phyloP scores from a whole-genome alignment of 495 filamentous ascomycete genomes.

The Apiosordaria backusii region DNA sequence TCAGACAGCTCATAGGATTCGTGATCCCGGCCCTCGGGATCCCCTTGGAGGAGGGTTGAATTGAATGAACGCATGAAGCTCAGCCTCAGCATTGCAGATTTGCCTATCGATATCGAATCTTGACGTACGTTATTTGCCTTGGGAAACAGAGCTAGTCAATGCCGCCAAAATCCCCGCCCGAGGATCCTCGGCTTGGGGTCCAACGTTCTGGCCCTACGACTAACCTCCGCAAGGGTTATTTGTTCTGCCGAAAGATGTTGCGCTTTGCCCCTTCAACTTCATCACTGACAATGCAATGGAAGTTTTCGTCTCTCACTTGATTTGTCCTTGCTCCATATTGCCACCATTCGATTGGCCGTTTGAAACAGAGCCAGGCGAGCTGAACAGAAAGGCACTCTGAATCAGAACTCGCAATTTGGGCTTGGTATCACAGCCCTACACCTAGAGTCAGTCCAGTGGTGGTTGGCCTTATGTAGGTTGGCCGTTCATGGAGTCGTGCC shows the following conservation, averaged over 20 bases:
- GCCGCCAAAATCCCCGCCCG: background rate
- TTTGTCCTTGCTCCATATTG: background rate
- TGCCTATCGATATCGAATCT: background rate
- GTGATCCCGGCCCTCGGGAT: background rate
- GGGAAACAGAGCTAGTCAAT: background rate
- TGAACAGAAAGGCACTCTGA: background rate
- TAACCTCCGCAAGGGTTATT: background rate
- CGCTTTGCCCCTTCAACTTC: background rate
- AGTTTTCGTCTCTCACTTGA: too few relatives aligned
- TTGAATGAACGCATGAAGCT: background rate
- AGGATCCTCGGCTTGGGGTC: background rate
- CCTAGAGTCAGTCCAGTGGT: too few relatives aligned
- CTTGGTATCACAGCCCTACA: too few relatives aligned
- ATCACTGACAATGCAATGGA: too few relatives aligned
- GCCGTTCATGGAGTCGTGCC: background rate
- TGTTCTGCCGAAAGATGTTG: background rate
- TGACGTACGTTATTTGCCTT: background rate
- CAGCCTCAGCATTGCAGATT: background rate
- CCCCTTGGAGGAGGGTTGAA: background rate
- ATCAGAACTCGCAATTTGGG: background rate
- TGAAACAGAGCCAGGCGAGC: background rate
- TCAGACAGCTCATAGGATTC: background rate
- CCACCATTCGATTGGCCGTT: background rate
- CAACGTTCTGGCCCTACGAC: background rate
- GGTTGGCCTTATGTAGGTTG: background rate